Evolutionary conservation across 306 rosid genomes (phyloP).

Genomic region (Ziziphus jujuba): DNA sequence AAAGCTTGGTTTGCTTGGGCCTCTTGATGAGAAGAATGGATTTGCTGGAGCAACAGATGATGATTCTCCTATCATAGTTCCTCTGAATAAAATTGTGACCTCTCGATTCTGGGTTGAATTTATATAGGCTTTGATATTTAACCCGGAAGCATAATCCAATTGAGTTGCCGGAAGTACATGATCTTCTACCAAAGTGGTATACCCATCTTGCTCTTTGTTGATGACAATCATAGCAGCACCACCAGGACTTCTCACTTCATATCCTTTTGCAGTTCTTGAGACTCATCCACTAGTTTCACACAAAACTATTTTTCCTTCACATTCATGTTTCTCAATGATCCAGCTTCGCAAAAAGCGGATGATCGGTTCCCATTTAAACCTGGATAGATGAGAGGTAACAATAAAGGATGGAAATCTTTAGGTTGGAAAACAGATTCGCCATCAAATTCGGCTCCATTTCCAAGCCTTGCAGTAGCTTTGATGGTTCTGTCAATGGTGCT

Average conservation of each 20-base stretch:
- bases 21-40: no score
- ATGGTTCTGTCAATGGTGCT: conserved; percentile 50
- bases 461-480: conserved; percentile 38
- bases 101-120: no score
- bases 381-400: conserved; percentile 39
- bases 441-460: conserved; percentile 26
- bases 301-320: conserved; percentile 36
- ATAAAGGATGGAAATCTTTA: neutral
- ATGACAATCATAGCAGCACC: conserved; percentile 49
- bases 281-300: conserved; percentile 19
- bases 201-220: conserved; percentile 10
- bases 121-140: no score
- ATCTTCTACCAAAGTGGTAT: no score
- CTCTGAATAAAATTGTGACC: no score
- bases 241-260: conserved; percentile 35
- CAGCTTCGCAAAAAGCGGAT: conserved; percentile 18
- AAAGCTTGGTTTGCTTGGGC: no score
- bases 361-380: conserved; percentile 23
- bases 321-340: conserved; percentile 11
- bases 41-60: no score
- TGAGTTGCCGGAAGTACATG: no score
- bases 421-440: conserved; percentile 24
- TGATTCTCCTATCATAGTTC: no score
- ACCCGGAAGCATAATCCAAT: no score
- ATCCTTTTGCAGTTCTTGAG: neutral